Evolutionary conservation across 805 yeast species (phyloP).

Genomic region (Candida ipomoeae): DNA sequence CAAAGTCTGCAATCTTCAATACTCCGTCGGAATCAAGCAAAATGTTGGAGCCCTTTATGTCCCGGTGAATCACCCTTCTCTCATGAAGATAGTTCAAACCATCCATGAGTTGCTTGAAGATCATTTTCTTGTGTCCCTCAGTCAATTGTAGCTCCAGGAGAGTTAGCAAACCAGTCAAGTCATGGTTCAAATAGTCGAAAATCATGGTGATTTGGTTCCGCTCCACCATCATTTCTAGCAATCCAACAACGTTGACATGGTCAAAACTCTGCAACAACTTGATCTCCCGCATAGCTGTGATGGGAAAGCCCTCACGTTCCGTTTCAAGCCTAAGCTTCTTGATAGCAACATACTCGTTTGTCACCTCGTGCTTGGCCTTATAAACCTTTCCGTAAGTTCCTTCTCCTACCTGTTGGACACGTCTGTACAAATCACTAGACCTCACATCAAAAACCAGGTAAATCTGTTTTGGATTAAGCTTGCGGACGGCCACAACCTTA

Average conservation of each 20-base stretch:
- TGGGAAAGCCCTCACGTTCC: slow-evolving; percentile 93
- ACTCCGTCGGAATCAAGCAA: slow-evolving; percentile 59
- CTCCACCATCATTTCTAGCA: slow-evolving; percentile 88
- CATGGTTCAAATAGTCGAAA: slow-evolving; percentile 91
- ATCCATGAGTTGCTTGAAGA: slow-evolving; percentile 60
- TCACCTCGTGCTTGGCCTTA: slow-evolving; percentile 70
- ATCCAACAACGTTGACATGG: slow-evolving; percentile 76
- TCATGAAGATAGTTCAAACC: slow-evolving; percentile 70
- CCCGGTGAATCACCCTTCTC: slow-evolving; percentile 69
- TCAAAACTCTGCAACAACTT: slow-evolving; percentile 76
- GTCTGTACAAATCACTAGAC: slow-evolving; percentile 49
- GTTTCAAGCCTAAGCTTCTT: slow-evolving; percentile 78
- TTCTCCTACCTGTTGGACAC: slow-evolving; percentile 92
- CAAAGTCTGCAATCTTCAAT: slow-evolving; percentile 76
- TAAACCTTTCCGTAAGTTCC: slow-evolving; percentile 97
- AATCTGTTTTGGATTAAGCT: slow-evolving; percentile 27
- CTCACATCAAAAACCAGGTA: slow-evolving; percentile 28
- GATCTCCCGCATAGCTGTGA: slow-evolving; percentile 91
- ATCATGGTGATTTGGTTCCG: slow-evolving; percentile 75
- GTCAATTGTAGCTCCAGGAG: slow-evolving; percentile 65
- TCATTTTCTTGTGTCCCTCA: slow-evolving; percentile 61
- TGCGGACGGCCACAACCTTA: slow-evolving; percentile 6
- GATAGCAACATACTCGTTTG: slow-evolving; percentile 76
- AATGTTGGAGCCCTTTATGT: slow-evolving; percentile 78
- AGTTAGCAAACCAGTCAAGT: slow-evolving; percentile 78